Percentiles rank a stretch among this genome's conserved stretches.
Evolutionary conservation across 805 yeast genomes (phyloP).

Genomic region (Suhomyces faveliae): DNA sequence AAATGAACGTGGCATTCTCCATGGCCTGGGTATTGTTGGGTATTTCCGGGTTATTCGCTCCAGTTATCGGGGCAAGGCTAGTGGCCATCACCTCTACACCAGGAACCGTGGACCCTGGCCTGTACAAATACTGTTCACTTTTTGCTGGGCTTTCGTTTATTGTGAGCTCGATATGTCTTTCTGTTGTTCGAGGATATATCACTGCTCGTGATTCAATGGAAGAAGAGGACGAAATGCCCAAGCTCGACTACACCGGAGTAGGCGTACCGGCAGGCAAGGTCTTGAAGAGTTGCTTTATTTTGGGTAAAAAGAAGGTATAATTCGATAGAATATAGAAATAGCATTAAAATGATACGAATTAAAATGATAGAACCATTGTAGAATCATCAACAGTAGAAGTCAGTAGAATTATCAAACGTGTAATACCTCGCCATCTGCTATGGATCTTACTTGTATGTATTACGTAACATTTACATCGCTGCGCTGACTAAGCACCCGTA

Average conservation of each 20-base stretch:
- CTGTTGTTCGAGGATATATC: constrained; percentile 22
- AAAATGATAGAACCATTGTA: no score
- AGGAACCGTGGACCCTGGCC: constrained; percentile 12
- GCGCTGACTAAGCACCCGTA: neutral
- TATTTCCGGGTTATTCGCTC: constrained; percentile 20
- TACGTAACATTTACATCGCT: neutral
- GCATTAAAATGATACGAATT: no score
- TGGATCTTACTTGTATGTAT: no score
- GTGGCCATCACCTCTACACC: constrained; percentile 10
- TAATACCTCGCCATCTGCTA: no score
- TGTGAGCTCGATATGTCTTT: constrained; percentile 14
- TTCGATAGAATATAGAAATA: neutral
- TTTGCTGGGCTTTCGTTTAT: constrained; percentile 21
- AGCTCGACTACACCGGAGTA: constrained; percentile 5
- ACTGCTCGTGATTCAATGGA: constrained; percentile 12
- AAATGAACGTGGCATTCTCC: constrained; percentile 19
- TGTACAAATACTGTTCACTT: constrained; percentile 18
- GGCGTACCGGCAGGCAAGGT: neutral
- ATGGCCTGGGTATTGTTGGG: constrained; percentile 23
- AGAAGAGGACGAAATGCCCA: neutral
- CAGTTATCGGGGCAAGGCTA: constrained; percentile 22
- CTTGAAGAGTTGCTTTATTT: neutral
- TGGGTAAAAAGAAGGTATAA: neutral
- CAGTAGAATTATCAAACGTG: no score
- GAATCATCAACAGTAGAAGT: no score